These are phyloP conservation scores for Benincasa hispida DNA, from an alignment of 306 rosid species.

Conservation along the genomic window DNA sequence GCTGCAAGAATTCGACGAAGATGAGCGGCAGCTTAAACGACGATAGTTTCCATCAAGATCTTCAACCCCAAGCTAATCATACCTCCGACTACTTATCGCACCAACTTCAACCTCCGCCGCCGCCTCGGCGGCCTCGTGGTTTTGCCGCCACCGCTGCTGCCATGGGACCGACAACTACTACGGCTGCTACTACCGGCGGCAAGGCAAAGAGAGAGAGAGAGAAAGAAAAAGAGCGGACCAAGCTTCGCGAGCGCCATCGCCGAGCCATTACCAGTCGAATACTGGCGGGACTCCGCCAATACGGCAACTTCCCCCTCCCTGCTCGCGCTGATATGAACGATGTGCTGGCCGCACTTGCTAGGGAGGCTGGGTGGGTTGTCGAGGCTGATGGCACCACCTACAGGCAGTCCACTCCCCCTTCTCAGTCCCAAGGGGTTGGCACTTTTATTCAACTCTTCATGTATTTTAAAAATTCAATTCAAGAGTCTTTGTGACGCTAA, in stretches of 20 bases:
- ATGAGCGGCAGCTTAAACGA: constrained; percentile 17
- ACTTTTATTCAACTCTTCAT: background rate
- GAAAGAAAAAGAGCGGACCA: constrained; percentile 89
- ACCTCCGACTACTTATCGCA: constrained; percentile 47
- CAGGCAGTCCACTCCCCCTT: constrained; percentile 51
- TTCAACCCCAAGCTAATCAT: constrained; percentile 59
- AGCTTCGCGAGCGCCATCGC: constrained; percentile 97
- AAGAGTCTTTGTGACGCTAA: background rate
- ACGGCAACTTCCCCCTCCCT: constrained; percentile 88
- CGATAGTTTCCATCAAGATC: constrained; percentile 38
- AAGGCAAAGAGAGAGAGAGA: constrained; percentile 84
- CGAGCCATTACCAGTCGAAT: constrained; percentile 96
- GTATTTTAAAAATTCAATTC: background rate
- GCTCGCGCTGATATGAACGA: constrained; percentile 99
- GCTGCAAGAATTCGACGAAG: background rate
- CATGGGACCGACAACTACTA: background rate
- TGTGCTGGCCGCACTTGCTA: constrained; percentile 96
- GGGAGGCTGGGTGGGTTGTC: constrained; percentile 95
- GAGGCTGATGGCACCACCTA: constrained; percentile 85
- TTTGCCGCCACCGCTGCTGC: constrained; percentile 57
- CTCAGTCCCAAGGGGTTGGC: constrained; percentile 22
- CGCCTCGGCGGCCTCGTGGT: constrained; percentile 87
- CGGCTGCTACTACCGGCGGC: constrained; percentile 14
- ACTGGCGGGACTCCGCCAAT: constrained; percentile 93
- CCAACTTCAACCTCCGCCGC: constrained; percentile 24